Percentiles rank a stretch among this genome's conserved stretches.
phyloP scores from a whole-genome alignment of 2,329 filamentous ascomycete genomes.

The Hypoxylon sp. region DNA sequence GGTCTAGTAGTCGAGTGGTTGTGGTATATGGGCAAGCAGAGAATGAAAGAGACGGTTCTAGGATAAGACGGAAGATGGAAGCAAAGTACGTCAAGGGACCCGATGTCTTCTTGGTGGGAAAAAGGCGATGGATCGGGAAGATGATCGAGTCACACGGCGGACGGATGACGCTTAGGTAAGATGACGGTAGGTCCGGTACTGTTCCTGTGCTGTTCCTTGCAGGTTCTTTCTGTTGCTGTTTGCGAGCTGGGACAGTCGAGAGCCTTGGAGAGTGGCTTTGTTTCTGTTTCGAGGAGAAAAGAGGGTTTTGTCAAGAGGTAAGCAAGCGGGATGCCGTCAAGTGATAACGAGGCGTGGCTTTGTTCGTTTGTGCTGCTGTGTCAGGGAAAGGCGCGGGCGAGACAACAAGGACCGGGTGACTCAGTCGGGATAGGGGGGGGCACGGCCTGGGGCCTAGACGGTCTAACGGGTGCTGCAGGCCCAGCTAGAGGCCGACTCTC shows the following conservation, averaged over 20 bases:
- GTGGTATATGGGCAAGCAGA: conserved; percentile 7
- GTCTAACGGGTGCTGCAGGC: conserved; percentile 11
- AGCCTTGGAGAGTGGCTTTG: conserved; percentile 33
- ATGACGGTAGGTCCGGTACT: conserved; percentile 32
- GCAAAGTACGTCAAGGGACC: conserved; percentile 10
- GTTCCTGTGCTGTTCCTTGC: conserved; percentile 4
- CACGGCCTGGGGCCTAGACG: conserved; percentile 15
- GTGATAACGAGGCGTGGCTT: conserved; percentile 37
- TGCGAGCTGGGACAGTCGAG: conserved; percentile 31
- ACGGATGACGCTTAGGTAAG: conserved; percentile 39
- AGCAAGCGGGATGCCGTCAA: conserved; percentile 34
- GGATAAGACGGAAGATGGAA: conserved; percentile 9
- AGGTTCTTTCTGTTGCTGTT: conserved; percentile 21
- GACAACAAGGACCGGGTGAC: conserved; percentile 44
- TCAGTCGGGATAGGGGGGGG: conserved; percentile 38
- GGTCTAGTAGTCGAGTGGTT: conserved; percentile 5
- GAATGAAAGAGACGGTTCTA: conserved; percentile 22
- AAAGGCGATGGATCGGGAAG: conserved; percentile 24
- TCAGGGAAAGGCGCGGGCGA: conserved; percentile 29
- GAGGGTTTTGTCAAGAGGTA: conserved; percentile 11
- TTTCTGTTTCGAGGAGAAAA: conserved; percentile 34
- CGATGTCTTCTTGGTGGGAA: conserved; percentile 26
- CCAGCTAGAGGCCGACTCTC: no score
- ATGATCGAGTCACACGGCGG: conserved; percentile 36
- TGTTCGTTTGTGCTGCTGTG: conserved; percentile 19